Conservation (phyloP, 2,329 filamentous ascomycete species). For the Metarhizium brunneum region DNA sequence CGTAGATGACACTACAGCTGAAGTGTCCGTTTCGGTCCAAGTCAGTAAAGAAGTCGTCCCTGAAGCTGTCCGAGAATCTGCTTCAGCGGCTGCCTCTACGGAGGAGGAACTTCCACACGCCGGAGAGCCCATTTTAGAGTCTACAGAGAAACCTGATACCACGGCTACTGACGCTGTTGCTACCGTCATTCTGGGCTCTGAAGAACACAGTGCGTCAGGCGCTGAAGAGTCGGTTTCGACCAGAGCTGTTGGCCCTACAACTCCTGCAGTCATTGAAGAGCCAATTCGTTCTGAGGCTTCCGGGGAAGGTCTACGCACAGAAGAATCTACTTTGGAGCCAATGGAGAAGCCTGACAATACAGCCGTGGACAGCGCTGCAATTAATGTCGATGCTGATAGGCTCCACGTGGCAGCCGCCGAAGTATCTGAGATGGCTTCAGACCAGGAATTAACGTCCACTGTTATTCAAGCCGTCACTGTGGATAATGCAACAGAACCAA, state of each 20-base stretch:
- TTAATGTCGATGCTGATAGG: background rate
- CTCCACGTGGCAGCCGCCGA: background rate
- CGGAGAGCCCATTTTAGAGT: background rate
- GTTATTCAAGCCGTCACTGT: background rate
- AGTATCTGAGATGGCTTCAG: background rate
- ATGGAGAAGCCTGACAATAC: too few relatives aligned
- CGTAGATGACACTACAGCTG: background rate
- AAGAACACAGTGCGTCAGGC: background rate
- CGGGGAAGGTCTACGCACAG: background rate
- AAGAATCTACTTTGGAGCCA: too few relatives aligned
- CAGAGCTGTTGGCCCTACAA: too few relatives aligned
- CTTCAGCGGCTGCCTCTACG: background rate
- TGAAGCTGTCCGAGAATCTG: background rate
- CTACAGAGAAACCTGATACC: background rate
- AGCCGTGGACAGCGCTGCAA: background rate
- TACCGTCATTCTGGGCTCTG: background rate
- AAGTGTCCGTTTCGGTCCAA: background rate
- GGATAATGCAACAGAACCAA: background rate
- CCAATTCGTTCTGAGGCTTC: background rate
- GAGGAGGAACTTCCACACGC: background rate
- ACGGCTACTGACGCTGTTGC: background rate
- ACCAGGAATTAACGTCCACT: background rate
- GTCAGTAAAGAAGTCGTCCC: background rate
- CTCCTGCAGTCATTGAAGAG: background rate
- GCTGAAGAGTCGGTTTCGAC: background rate